Evolutionary conservation across 2,329 filamentous ascomycete genomes (phyloP).

Genomic region (Phoma herbarum): DNA sequence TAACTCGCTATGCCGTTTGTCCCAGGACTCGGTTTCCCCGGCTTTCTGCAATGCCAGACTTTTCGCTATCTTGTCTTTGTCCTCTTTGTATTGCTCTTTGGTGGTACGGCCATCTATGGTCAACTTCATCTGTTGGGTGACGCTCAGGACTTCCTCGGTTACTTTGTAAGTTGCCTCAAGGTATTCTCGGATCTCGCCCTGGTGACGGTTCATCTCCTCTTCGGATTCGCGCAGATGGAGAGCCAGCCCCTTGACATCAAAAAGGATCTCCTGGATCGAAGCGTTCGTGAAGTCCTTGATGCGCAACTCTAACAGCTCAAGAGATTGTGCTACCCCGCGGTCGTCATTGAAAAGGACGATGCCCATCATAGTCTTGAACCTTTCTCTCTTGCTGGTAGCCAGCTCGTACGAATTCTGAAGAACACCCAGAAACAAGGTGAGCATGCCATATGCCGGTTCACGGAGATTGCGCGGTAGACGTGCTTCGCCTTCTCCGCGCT

Average conservation of each 20-base stretch:
- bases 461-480: conserved; percentile 3
- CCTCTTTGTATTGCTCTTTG: conserved; percentile 18
- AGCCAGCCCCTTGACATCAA: conserved; percentile 7
- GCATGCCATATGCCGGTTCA: conserved; percentile 1
- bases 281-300: conserved; percentile 10
- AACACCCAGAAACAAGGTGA: neutral
- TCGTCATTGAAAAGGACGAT: conserved; percentile 25
- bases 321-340: conserved; percentile 15
- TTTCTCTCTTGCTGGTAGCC: conserved; percentile 26
- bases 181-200: conserved; percentile 3
- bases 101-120: conserved; percentile 19
- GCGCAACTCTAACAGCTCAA: conserved; percentile 14
- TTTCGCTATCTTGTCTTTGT: conserved; percentile 14
- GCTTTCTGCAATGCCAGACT: neutral
- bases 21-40: neutral
- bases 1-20: conserved; percentile 4
- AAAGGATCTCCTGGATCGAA: neutral
- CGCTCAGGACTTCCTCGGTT: conserved; percentile 11
- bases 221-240: neutral
- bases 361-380: conserved; percentile 16
- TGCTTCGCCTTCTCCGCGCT: neutral
- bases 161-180: neutral
- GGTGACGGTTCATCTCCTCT: neutral
- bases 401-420: conserved; percentile 22
- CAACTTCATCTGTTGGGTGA: conserved; percentile 19